Percentiles rank a stretch among this genome's conserved stretches.
phyloP scores from a whole-genome alignment of 1,284 basidiomycete genomes.

The Moesziomyces aphidis region DNA sequence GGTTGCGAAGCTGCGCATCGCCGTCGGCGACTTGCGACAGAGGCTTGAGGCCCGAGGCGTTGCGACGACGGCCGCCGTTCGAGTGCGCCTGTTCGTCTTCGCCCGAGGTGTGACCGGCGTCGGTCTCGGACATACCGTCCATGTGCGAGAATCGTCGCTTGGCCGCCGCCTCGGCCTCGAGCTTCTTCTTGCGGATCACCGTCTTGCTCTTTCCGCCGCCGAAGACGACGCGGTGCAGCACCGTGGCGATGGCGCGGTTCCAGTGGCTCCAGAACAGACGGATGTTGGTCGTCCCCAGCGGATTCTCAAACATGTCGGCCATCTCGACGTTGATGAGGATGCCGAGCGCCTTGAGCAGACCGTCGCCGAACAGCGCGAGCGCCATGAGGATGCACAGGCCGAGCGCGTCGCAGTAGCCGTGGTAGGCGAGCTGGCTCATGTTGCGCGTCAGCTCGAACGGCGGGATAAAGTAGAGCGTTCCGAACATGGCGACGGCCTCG shows the following conservation, averaged over 20 bases:
- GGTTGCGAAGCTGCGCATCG: conserved; percentile 23
- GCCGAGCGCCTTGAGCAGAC: conserved; percentile 58
- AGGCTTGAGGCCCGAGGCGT: conserved; percentile 37
- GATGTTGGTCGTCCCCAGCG: conserved; percentile 63
- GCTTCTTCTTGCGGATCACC: conserved; percentile 27
- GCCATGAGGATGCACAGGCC: conserved; percentile 60
- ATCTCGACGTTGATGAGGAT: conserved; percentile 63
- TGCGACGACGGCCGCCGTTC: conserved; percentile 18
- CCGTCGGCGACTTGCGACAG: conserved; percentile 29
- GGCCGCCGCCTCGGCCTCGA: conserved; percentile 5
- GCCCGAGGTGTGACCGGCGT: conserved; percentile 50
- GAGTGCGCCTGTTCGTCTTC: conserved; percentile 48
- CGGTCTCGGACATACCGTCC: conserved; percentile 61
- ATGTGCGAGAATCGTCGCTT: conserved; percentile 44
- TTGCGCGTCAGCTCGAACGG: conserved; percentile 51
- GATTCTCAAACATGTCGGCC: conserved; percentile 66
- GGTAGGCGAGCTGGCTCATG: conserved; percentile 60
- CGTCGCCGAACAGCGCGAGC: conserved; percentile 59
- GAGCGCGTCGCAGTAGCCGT: conserved; percentile 57
- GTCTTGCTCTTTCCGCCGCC: conserved; percentile 54
- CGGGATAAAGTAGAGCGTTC: conserved; percentile 60
- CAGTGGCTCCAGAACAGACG: conserved; percentile 67
- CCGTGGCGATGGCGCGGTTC: conserved; percentile 66
- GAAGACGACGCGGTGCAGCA: conserved; percentile 67
- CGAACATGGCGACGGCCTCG: conserved; percentile 47